These are phyloP conservation scores for Cryptococcus jaspeensis DNA, from an alignment of 1,284 basidiomycete genomes.

Conservation along the genomic window DNA sequence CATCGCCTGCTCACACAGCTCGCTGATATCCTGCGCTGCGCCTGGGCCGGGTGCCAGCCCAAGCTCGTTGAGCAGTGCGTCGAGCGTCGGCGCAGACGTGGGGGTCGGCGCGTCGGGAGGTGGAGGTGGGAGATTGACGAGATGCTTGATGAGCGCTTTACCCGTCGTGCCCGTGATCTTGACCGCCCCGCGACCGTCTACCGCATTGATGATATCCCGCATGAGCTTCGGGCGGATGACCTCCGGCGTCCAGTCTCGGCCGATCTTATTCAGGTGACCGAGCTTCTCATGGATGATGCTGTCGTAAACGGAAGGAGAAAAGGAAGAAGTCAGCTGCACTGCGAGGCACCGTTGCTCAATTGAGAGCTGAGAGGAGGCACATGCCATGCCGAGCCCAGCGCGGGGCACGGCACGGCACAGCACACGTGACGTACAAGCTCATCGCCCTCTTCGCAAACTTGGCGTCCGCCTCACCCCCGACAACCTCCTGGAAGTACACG, in stretches of 20 bases:
- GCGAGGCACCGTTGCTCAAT: neutral
- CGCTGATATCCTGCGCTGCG: conserved; percentile 50
- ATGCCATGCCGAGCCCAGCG: too few relatives aligned
- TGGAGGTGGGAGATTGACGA: conserved; percentile 55
- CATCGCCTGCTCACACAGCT: conserved; percentile 65
- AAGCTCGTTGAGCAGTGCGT: conserved; percentile 52
- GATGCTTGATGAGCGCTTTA: conserved; percentile 64
- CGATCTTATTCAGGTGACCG: conserved; percentile 66
- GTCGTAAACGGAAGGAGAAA: neutral
- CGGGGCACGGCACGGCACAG: too few relatives aligned
- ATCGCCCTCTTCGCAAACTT: conserved; percentile 62
- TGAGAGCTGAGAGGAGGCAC: too few relatives aligned
- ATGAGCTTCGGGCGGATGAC: conserved; percentile 64
- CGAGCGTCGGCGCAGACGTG: conserved; percentile 14
- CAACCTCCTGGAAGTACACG: conserved; percentile 71
- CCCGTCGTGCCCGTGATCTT: conserved; percentile 61
- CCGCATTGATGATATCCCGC: conserved; percentile 73
- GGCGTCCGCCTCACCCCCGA: conserved; percentile 25
- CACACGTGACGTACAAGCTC: conserved; percentile 68
- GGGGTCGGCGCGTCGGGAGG: neutral
- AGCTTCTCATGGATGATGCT: conserved; percentile 87
- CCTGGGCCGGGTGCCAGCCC: conserved; percentile 19
- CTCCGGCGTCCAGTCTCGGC: conserved; percentile 63
- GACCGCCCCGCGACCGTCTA: conserved; percentile 56
- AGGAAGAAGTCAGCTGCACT: neutral